phyloP scores from a whole-genome alignment of 78 protist genomes.

The Parvularia atlantis region DNA sequence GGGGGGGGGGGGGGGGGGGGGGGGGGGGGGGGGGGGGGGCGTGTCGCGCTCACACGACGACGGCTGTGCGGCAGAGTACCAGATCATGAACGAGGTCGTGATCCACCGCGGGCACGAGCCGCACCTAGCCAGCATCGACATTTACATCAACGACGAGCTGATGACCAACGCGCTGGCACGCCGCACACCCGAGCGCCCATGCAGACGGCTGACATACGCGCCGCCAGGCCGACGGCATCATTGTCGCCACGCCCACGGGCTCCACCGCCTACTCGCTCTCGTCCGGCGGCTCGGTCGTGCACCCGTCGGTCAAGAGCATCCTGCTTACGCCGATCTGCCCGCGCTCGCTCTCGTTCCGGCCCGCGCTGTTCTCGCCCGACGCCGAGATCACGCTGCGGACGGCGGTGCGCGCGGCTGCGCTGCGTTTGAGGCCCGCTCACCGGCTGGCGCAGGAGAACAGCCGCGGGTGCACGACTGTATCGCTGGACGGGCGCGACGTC shows the following conservation, averaged over 20 bases:
- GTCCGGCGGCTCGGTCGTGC: constrained; percentile 80
- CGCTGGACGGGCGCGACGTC: no score
- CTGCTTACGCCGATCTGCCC: constrained; percentile 87
- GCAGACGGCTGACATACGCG: not conserved
- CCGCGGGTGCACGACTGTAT: no score
- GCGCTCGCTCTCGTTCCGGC: constrained; percentile 78
- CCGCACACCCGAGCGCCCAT: no score
- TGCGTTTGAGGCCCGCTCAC: no score
- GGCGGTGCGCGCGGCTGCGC: no score
- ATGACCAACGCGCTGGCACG: no score
- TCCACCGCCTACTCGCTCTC: constrained; percentile 78
- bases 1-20: no score
- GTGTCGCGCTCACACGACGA: no score
- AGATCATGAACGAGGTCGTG: not conserved
- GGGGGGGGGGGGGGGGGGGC: no score
- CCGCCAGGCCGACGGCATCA: constrained; percentile 74
- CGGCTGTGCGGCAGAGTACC: no score
- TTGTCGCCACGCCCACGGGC: constrained; percentile 63
- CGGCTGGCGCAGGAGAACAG: no score
- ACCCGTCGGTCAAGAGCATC: constrained; percentile 67
- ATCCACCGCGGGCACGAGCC: not conserved
- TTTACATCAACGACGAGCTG: not conserved
- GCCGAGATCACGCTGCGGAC: no score
- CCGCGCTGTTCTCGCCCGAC: constrained; percentile 53
- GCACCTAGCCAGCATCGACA: not conserved